Conservation (phyloP, 371 early-diverging fungal genomes). For the Capillidium heterosporum region DNA sequence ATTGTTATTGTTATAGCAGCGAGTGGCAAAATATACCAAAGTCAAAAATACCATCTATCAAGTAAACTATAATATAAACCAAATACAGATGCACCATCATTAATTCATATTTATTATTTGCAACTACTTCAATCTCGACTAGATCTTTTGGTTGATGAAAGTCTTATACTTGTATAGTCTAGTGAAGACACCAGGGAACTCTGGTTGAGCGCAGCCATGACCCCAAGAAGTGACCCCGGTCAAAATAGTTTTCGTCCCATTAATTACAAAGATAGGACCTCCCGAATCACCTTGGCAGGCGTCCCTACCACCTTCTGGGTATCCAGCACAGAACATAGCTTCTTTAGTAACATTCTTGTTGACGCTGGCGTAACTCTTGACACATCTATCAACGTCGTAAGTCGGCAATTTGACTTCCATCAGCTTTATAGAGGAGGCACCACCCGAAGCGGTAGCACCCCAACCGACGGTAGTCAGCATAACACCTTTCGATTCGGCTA, state of each 20-base stretch:
- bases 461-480: not conserved
- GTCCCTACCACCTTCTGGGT: constrained; percentile 4
- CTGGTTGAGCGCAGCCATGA: not conserved
- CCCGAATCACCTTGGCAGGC: constrained; percentile 5
- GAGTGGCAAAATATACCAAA: too few relatives aligned
- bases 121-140: too few relatives aligned
- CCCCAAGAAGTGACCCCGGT: constrained; percentile 1
- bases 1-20: too few relatives aligned
- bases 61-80: too few relatives aligned
- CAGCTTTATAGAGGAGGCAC: not conserved
- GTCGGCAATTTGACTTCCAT: constrained; percentile 3
- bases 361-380: not conserved
- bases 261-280: constrained; percentile 3
- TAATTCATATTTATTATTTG: too few relatives aligned
- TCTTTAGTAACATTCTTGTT: not conserved
- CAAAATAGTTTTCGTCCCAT: not conserved
- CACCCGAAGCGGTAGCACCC: not conserved
- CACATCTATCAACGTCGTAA: not conserved
- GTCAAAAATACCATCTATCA: too few relatives aligned
- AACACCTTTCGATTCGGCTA: not conserved
- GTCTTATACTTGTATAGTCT: not conserved
- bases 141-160: not conserved
- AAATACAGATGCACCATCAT: too few relatives aligned
- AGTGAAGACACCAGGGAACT: constrained; percentile 1
- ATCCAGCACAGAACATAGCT: constrained; percentile 5